Evolutionary conservation across 306 rosid genomes (phyloP), one percentile per base, ranked within the genome.

Genomic region (Dalbergia cultrata): DNA sequence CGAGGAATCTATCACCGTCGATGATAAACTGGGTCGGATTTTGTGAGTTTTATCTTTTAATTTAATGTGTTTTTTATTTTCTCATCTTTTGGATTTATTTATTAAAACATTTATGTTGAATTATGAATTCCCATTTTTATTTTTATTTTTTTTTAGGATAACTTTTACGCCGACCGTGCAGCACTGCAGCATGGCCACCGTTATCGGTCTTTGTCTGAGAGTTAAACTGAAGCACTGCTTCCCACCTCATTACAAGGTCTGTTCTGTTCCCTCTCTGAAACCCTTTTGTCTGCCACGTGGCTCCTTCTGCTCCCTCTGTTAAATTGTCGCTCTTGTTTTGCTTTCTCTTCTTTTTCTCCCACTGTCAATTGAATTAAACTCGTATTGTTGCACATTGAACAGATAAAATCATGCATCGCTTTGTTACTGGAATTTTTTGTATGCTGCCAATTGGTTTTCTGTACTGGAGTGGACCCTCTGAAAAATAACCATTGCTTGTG

Each of bases 131-230:
- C 14, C 3, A 4, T n/a, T 18, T 41, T 13, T 69, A 68, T 19
- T 35, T 39, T 52, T 64, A 0, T 43, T 31, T 74, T 74, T 37
- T 67, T 60, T 60, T 60, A 95, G 99, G 98, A 95, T 95, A 49
- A 95, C 98, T 44, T 95, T 95, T 76, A 95, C 97, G 44, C 99
- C 99, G 10, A 95, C 99, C 14, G 91, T 95, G 50, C 99, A 87
- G 86, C 98, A 95, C 86, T 95, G 99, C 75, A 95, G 98, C 68
- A 95, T 93, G 98, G 99, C 97, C 31, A 93, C 99, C 3, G 98
- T 95, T 13, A 95, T 95, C 8, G 98, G 99, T 63, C 90, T 95
- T 43, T 93, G 99, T 83, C 97, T 93, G 35, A 88, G 99, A 85
- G 97, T 93, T 33, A 95, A 93, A 79, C 92, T 93, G 17, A 90